These are phyloP conservation scores for Artomyces pyxidatus DNA, from an alignment of 768 basidiomycete genomes.

Conservation along the genomic window DNA sequence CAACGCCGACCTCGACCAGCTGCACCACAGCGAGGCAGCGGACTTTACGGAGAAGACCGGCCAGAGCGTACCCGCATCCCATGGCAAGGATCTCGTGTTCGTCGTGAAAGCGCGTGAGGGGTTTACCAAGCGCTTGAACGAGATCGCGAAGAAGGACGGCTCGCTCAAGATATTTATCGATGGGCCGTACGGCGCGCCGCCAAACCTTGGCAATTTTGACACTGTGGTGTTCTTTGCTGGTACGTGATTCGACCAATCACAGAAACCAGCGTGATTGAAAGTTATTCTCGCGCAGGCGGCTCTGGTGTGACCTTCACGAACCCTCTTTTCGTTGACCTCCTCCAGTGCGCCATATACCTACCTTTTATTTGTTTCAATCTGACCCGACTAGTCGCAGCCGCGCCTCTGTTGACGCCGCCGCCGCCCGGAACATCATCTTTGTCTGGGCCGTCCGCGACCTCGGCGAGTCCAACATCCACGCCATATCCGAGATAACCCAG, in stretches of 20 bases:
- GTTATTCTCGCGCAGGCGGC: slow-evolving; percentile 27
- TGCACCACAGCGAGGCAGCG: not conserved
- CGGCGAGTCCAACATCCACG: slow-evolving; percentile 19
- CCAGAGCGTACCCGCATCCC: slow-evolving; percentile 9
- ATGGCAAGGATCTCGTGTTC: slow-evolving; percentile 40
- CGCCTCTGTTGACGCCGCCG: slow-evolving; percentile 18
- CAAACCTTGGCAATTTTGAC: slow-evolving; percentile 33
- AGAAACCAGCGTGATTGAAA: not conserved
- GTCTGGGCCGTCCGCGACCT: slow-evolving; percentile 35
- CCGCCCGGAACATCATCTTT: slow-evolving; percentile 29
- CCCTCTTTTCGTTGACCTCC: slow-evolving; percentile 33
- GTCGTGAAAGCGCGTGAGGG: slow-evolving; percentile 58
- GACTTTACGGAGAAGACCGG: not conserved
- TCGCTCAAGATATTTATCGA: slow-evolving; percentile 44
- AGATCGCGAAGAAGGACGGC: slow-evolving; percentile 23
- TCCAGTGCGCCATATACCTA: slow-evolving; percentile 31
- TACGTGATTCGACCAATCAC: slow-evolving; percentile 19
- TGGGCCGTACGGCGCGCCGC: slow-evolving; percentile 47
- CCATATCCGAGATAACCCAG: not conserved
- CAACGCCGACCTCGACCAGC: slow-evolving; percentile 17
- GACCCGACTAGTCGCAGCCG: slow-evolving; percentile 16
- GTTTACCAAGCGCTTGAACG: slow-evolving; percentile 43
- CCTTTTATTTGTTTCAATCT: not conserved
- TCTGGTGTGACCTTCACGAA: slow-evolving; percentile 42
- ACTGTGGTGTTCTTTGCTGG: slow-evolving; percentile 45